Base-by-base conservation (phyloP, 164 flowering plant species). In the Vitis amurensis region DNA sequence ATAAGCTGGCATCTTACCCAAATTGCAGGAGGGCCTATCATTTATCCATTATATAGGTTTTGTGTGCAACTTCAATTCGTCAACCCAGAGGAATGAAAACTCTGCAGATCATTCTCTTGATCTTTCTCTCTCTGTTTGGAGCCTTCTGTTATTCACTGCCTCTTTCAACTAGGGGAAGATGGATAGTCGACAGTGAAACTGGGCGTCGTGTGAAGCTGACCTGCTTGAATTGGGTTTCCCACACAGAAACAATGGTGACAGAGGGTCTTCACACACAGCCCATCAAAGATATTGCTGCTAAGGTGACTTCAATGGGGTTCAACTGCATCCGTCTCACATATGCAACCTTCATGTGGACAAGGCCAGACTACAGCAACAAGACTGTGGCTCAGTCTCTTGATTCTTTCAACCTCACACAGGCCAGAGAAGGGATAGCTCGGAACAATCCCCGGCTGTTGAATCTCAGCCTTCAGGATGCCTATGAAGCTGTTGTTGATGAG, bases 221-320 rank as follows among this genome's bases (percentile, higher is more conserved):
- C 2, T 80, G 83, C 37, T 70, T 50, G 19, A 77, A 74, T 27
- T 80, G 78, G 83, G 56, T 72, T 0, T 55, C 72, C 11, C 83
- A 23, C 27, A 23, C 27, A 23, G 27, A 80, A 63, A 19, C 78
- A 31, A 55, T 80, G 78, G 14, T 79, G n/a, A 64, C 79, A 1
- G 82, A 79, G 59, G 83, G 80, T 7, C 76, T 80, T 9, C 29
- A 71, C 71, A 80, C 73, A 69, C 14, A 64, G 48, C 80, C 80
- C 3, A 9, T 77, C 11, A 11, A 23, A 0, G 55, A 61, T 2
- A 71, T 80, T 4, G 73, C 59, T 0, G 31, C n/a, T 4, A 47
- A 53, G 4, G 23, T 74, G 3, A 50, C 44, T 8, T 23, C 27
- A 37, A 37, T 37, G 44, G 44, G 44, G 7, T 37, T 37, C 44